These are phyloP conservation scores for Glutinoglossum americanum DNA, from an alignment of 495 filamentous ascomycete species.

Conservation along the genomic window DNA sequence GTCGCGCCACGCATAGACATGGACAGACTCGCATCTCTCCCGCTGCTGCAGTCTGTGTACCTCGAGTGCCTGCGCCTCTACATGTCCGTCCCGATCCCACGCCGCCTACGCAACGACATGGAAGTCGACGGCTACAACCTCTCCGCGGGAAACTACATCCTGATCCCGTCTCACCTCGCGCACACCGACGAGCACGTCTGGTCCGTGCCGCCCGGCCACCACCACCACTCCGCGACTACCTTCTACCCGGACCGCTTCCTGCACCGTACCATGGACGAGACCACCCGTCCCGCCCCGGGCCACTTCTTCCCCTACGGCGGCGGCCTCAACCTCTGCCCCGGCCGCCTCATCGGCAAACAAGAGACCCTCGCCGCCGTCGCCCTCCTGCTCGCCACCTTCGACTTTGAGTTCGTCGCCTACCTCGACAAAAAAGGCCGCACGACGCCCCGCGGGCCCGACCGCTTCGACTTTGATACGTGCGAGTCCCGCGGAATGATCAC, in stretches of 20 bases:
- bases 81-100: background rate
- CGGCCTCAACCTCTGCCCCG: slow-evolving; percentile 15
- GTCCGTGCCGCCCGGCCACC: background rate
- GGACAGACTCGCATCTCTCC: background rate
- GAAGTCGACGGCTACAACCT: background rate
- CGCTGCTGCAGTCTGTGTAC: background rate
- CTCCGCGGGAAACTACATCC: background rate
- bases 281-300: background rate
- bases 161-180: background rate
- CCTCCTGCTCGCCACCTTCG: slow-evolving; percentile 12
- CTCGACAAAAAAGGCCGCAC: background rate
- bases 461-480: background rate
- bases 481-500: background rate
- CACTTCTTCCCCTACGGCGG: slow-evolving; percentile 18
- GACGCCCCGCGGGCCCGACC: background rate
- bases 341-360: slow-evolving; percentile 16
- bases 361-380: slow-evolving; percentile 13
- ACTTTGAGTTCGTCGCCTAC: slow-evolving; percentile 11
- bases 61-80: background rate
- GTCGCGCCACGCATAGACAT: background rate
- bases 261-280: background rate
- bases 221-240: background rate
- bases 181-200: background rate
- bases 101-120: background rate
- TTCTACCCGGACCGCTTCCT: background rate